Conservation (phyloP, 2,329 filamentous ascomycete species). For the Magnaporthiopsis poae region DNA sequence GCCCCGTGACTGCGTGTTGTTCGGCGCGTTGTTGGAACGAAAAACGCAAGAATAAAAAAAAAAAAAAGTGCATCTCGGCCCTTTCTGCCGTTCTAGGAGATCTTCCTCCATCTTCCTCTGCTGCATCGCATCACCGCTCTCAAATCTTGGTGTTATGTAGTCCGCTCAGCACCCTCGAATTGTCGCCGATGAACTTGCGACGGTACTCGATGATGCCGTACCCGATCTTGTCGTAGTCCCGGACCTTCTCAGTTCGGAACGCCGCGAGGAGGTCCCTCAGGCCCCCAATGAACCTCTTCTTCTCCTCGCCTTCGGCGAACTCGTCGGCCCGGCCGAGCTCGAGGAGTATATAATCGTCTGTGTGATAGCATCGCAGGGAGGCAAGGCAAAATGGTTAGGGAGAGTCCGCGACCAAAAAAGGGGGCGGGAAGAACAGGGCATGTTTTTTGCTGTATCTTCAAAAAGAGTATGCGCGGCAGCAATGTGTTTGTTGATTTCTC, state of each 20-base stretch:
- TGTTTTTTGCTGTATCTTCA: background rate
- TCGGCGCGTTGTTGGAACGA: background rate
- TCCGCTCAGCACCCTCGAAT: constrained; percentile 48
- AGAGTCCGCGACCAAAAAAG: constrained; percentile 40
- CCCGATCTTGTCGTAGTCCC: constrained; percentile 58
- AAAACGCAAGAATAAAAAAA: no score
- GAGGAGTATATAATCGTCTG: constrained; percentile 65
- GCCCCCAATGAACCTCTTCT: constrained; percentile 51
- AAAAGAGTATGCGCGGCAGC: background rate
- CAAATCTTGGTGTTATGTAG: constrained; percentile 32
- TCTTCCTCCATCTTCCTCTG: background rate
- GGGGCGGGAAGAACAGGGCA: constrained; percentile 16
- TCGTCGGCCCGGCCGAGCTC: constrained; percentile 59
- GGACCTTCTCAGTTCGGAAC: constrained; percentile 48
- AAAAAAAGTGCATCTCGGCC: no score
- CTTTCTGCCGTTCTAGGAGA: no score
- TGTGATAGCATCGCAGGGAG: constrained; percentile 18
- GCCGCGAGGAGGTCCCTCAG: constrained; percentile 51
- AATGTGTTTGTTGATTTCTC: background rate
- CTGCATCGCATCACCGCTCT: background rate
- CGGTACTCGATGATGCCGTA: constrained; percentile 58
- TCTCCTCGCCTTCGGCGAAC: constrained; percentile 47
- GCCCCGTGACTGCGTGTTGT: background rate
- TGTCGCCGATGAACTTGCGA: constrained; percentile 53
- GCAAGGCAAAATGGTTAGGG: constrained; percentile 13